Evolutionary conservation across 805 yeast species (phyloP).

Genomic region (Yarrowia porcina): DNA sequence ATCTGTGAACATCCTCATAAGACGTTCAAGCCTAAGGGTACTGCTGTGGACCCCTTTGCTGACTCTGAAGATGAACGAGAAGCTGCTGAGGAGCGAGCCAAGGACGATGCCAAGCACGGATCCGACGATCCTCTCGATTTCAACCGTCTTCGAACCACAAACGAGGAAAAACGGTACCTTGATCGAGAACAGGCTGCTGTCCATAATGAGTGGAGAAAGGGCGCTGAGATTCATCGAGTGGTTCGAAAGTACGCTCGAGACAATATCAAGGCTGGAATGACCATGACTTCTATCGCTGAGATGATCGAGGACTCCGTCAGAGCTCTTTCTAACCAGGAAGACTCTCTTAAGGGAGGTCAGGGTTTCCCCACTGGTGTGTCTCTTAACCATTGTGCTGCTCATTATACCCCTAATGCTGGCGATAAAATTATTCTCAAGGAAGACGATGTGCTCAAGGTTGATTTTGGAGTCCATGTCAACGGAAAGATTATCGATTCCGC

Average conservation of each 20-base stretch:
- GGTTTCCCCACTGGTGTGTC: conserved; percentile 99
- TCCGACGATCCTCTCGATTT: conserved; percentile 75
- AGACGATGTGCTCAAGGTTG: conserved; percentile 95
- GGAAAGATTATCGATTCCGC: conserved; percentile 95
- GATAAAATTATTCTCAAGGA: conserved; percentile 76
- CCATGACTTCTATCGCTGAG: conserved; percentile 85
- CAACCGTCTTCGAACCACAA: conserved; percentile 69
- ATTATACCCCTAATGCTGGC: conserved; percentile 94
- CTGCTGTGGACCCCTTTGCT: conserved; percentile 17
- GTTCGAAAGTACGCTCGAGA: conserved; percentile 78
- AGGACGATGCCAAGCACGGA: conserved; percentile 23
- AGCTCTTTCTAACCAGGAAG: conserved; percentile 61
- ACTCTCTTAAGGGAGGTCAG: conserved; percentile 67
- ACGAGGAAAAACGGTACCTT: conserved; percentile 78
- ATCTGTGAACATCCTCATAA: conserved; percentile 23
- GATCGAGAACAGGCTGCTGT: conserved; percentile 57
- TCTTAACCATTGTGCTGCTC: conserved; percentile 92
- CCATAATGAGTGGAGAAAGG: conserved; percentile 90
- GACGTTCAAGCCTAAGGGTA: conserved; percentile 25
- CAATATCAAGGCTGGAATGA: conserved; percentile 83
- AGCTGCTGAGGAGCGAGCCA: conserved; percentile 17
- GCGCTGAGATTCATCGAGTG: conserved; percentile 92
- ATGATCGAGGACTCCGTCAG: conserved; percentile 82
- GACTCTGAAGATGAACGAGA: conserved; percentile 22
- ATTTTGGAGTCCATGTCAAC: conserved; percentile 93